These are phyloP conservation scores for Aspergillus sp. DNA, from an alignment of 2,329 filamentous ascomycete species.

Conservation along the genomic window DNA sequence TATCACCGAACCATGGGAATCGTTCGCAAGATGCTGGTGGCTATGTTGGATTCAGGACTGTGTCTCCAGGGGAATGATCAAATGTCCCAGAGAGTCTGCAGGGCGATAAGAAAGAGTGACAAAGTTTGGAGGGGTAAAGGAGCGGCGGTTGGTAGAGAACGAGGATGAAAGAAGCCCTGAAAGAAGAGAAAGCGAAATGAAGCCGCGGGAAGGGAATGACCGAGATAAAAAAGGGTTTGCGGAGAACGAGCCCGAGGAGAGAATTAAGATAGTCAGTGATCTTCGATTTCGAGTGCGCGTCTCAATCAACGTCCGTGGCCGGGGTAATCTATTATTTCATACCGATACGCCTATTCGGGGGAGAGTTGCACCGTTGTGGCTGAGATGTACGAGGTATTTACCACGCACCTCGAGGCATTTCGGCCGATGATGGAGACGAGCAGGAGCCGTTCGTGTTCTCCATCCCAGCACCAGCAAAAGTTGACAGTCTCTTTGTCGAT, in stretches of 20 bases:
- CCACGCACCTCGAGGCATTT: neutral
- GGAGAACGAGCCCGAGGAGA: neutral
- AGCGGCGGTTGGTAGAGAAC: neutral
- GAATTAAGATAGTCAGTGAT: conserved; percentile 10
- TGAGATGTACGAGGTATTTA: conserved; percentile 3
- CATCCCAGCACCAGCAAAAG: neutral
- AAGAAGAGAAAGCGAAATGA: neutral
- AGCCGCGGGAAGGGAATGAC: neutral
- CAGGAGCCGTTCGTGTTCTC: neutral
- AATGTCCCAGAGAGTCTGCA: conserved; percentile 14
- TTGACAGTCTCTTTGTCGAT: conserved; percentile 9
- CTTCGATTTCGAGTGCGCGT: conserved; percentile 11
- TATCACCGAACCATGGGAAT: neutral
- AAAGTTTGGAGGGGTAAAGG: neutral
- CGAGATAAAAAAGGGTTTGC: conserved; percentile 2
- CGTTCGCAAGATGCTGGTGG: neutral
- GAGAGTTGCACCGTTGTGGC: neutral
- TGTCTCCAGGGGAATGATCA: conserved; percentile 13
- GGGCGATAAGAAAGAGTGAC: conserved; percentile 10
- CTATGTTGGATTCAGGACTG: neutral
- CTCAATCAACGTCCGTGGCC: conserved; percentile 3
- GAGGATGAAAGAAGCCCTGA: neutral
- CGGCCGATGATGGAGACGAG: neutral
- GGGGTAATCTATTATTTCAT: conserved; percentile 8
- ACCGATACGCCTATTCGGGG: neutral